Evolutionary conservation across 352 stramenopile genomes (phyloP).

Genomic region (Nothophytophthora sp.): DNA sequence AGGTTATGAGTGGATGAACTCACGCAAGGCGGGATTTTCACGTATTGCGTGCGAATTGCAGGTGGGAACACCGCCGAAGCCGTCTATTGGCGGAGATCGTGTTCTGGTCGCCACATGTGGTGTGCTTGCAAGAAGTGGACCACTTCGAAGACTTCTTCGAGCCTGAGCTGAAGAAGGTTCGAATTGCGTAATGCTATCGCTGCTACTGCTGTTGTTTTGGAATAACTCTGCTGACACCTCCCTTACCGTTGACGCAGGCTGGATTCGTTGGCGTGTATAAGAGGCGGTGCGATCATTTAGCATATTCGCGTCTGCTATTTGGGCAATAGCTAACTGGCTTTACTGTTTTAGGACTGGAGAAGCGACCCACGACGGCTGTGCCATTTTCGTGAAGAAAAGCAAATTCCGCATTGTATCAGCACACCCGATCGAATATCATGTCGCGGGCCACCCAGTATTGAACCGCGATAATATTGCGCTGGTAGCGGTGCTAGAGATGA

Average conservation of each 20-base stretch:
- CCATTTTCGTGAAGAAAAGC: constrained; percentile 58
- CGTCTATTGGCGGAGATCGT: constrained; percentile 59
- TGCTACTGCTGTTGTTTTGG: neutral
- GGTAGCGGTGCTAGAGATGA: constrained; percentile 42
- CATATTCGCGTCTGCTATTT: neutral
- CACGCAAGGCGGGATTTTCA: too few species aligned
- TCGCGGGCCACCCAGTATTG: constrained; percentile 42
- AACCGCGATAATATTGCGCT: constrained; percentile 67
- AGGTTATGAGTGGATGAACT: too few species aligned
- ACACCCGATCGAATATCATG: constrained; percentile 48
- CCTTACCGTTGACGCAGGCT: constrained; percentile 11
- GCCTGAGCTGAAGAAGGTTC: constrained; percentile 46
- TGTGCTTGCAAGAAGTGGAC: constrained; percentile 76
- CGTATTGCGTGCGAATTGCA: constrained; percentile 5
- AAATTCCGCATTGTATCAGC: constrained; percentile 46
- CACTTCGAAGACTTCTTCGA: constrained; percentile 76
- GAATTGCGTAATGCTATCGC: neutral
- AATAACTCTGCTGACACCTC: too few species aligned
- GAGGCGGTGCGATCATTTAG: constrained; percentile 33
- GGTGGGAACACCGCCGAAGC: constrained; percentile 49
- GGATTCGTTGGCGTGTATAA: constrained; percentile 62
- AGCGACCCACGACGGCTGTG: constrained; percentile 60
- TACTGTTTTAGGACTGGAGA: constrained; percentile 49
- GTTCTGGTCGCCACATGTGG: constrained; percentile 40
- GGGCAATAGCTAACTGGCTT: neutral